Percentiles rank a stretch among this genome's conserved stretches.
Evolutionary conservation across 2,329 filamentous ascomycete species (phyloP).

Genomic region (Trichoderma semiorbis): DNA sequence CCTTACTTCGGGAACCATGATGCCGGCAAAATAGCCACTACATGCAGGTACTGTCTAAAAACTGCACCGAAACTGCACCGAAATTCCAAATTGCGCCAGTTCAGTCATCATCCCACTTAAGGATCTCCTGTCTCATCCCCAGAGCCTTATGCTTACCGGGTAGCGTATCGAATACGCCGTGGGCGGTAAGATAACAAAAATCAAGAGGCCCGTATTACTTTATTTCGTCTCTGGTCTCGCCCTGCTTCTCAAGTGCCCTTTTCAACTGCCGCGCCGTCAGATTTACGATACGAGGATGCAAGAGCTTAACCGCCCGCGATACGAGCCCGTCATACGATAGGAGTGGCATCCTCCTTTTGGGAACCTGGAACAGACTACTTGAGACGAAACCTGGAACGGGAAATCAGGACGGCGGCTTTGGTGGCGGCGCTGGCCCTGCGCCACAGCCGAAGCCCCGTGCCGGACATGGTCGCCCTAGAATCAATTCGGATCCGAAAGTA

Average conservation of each 20-base stretch:
- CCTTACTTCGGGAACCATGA: background rate
- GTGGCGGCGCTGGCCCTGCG: constrained; percentile 3
- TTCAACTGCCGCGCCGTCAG: background rate
- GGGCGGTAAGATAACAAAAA: background rate
- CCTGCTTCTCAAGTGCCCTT: background rate
- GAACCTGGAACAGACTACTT: too few relatives aligned
- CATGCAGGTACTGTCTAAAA: background rate
- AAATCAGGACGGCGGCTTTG: background rate
- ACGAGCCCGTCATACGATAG: background rate
- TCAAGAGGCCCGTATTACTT: background rate
- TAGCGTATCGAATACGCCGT: background rate
- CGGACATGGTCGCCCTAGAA: background rate
- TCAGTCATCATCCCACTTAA: background rate
- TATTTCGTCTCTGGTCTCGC: background rate
- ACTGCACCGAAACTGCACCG: too few relatives aligned
- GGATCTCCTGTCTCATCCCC: background rate
- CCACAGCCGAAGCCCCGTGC: constrained; percentile 1
- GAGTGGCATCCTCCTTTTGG: background rate
- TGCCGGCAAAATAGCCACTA: background rate
- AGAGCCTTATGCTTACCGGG: background rate
- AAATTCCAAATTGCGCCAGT: background rate
- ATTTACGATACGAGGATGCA: background rate
- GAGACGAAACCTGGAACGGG: background rate
- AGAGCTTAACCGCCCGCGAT: background rate
- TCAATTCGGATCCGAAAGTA: background rate